Conservation (phyloP, 1,284 basidiomycete genomes). For the Ustanciosporium gigantosporum region DNA sequence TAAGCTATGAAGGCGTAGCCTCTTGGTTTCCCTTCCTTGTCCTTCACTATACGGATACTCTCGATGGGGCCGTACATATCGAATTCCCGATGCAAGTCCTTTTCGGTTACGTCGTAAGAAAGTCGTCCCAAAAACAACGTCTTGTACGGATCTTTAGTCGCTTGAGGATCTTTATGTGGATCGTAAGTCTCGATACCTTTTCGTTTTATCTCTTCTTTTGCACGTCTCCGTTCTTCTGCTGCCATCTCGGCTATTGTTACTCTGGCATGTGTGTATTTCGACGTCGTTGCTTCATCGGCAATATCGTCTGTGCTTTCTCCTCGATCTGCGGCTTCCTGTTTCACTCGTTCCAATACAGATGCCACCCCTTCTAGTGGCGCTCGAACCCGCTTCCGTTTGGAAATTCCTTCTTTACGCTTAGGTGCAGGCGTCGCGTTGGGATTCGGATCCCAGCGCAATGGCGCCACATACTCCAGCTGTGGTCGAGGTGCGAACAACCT, state of each 20-base stretch:
- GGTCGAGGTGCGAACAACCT: conserved; percentile 57
- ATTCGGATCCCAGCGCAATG: conserved; percentile 40
- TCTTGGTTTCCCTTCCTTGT: conserved; percentile 76
- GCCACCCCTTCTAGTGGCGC: conserved; percentile 50
- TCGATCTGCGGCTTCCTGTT: conserved; percentile 49
- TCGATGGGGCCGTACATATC: conserved; percentile 94
- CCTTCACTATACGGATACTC: conserved; percentile 83
- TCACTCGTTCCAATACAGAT: conserved; percentile 44
- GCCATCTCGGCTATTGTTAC: conserved; percentile 44
- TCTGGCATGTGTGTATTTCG: conserved; percentile 30
- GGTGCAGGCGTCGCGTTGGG: conserved; percentile 24
- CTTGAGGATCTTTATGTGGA: conserved; percentile 86
- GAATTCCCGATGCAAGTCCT: conserved; percentile 88
- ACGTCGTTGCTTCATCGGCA: conserved; percentile 16
- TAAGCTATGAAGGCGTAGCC: conserved; percentile 98
- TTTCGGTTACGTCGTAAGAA: conserved; percentile 83
- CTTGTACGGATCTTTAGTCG: conserved; percentile 96
- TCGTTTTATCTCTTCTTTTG: conserved; percentile 19
- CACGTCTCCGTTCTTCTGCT: conserved; percentile 20
- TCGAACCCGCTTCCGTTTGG: conserved; percentile 15
- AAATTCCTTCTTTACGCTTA: conserved; percentile 11
- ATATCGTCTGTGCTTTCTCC: conserved; percentile 51
- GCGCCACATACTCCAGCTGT: conserved; percentile 38
- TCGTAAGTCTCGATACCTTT: conserved; percentile 65
- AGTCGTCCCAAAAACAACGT: conserved; percentile 94